Conservation (phyloP, 108 stramenopile species). For the Chaetoceros tenuissimus region DNA sequence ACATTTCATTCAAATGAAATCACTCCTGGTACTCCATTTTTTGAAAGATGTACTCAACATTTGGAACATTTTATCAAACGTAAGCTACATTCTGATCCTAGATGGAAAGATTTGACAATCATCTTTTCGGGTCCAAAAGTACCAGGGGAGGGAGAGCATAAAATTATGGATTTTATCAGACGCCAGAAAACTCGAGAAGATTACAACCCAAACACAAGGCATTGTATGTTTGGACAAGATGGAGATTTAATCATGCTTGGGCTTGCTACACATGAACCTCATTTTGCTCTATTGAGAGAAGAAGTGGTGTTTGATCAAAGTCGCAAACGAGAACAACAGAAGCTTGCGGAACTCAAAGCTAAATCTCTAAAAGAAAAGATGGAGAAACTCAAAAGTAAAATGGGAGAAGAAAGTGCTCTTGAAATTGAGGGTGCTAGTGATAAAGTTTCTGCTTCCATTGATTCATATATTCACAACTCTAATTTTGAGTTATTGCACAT, state of each 20-base stretch:
- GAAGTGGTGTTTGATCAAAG: conserved; percentile 80
- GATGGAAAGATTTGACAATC: conserved; percentile 73
- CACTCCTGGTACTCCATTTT: conserved; percentile 98
- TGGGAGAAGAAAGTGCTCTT: background rate
- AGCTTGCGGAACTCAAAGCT: conserved; percentile 38
- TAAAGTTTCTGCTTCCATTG: conserved; percentile 7
- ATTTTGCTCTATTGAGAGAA: conserved; percentile 88
- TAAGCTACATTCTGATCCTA: conserved; percentile 72
- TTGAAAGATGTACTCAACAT: conserved; percentile 60
- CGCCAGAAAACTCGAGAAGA: conserved; percentile 49
- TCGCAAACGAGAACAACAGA: conserved; percentile 25
- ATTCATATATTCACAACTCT: conserved; percentile 69
- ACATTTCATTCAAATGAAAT: conserved; percentile 97
- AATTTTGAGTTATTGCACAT: conserved; percentile 97
- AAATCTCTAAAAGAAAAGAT: conserved; percentile 20
- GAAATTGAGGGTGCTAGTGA: conserved; percentile 9
- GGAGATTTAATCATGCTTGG: conserved; percentile 99
- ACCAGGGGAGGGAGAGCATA: conserved; percentile 99
- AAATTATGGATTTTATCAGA: conserved; percentile 98
- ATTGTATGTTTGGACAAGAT: conserved; percentile 99
- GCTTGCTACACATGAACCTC: conserved; percentile 95
- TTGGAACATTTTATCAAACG: conserved; percentile 59
- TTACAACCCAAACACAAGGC: conserved; percentile 87
- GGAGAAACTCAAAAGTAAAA: background rate
- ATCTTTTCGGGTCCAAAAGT: conserved; percentile 96